Base-by-base conservation (phyloP, 768 basidiomycete species). In the Coprinopsis sp. region DNA sequence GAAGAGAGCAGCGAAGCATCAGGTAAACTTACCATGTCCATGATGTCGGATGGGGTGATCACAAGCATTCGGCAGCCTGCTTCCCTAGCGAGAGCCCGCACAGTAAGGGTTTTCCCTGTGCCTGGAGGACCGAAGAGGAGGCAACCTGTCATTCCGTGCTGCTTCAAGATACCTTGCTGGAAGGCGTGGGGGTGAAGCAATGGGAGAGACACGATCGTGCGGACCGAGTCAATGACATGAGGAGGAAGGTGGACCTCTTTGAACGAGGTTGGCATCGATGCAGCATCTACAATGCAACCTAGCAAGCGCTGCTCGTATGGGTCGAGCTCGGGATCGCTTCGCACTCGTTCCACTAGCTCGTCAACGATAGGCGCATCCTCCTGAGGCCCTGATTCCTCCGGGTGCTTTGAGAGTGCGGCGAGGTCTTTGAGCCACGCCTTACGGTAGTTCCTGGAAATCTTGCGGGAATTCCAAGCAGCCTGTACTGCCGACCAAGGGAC, bases 111-210 rank as follows among this genome's bases (percentile, higher is more conserved):
- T 66, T 95, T 95, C 2, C 93, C 93, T 10, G 77, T 79, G 33
- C 93, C 93, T 13, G 90, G 92, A 43, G 93, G 93, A 4, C 93
- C 93, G 62, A 95, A 95, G 18, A 97, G 68, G 40, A 97, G 76
- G 54, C 89, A 92, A 2, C 94, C 93, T 1, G 82, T 86, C 78
- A 95, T 94, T 5, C 85, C 77, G 59, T 97, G 91, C 53, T 92
- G 84, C 64, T 89, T 94, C 34, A 97, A 69, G 44, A 97, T 87
- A 29, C 93, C 93, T 58, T 81, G 79, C 55, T 83, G 78, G 68
- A 97, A 97, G 1, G 93, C 92, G 27, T 78, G 70, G 6, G 93
- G 93, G 58, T 91, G 81, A 21, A 97, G 72, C 33, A 97, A 67
- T 0, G 94, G 93, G 19, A 97, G 65, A 2, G 91, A 92, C 8